These are phyloP conservation scores for Hypoxylon sp. DNA, from an alignment of 2,329 filamentous ascomycete genomes.

Conservation along the genomic window DNA sequence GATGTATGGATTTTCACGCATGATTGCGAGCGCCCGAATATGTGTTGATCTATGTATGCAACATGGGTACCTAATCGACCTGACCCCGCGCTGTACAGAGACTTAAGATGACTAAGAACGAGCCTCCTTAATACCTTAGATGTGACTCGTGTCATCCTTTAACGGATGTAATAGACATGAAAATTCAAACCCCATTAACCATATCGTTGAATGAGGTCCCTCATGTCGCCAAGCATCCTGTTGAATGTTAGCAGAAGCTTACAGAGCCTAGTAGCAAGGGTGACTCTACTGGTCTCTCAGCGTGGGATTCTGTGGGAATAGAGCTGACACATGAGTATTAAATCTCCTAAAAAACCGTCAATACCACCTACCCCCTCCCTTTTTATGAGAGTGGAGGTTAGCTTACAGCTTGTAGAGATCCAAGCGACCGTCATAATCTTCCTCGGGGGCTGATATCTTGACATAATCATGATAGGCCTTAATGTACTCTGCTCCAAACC, in stretches of 20 bases:
- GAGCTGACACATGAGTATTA: conserved; percentile 1
- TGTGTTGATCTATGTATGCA: too few species aligned
- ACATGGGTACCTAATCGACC: too few species aligned
- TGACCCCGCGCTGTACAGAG: too few species aligned
- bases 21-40: too few species aligned
- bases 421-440: conserved; percentile 1
- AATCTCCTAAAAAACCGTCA: neutral
- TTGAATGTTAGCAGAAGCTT: neutral
- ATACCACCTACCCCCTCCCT: neutral
- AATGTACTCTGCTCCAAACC: neutral
- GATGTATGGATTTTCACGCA: too few species aligned
- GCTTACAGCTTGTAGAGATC: conserved; percentile 3
- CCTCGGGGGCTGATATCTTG: conserved; percentile 1
- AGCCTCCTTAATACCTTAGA: too few species aligned
- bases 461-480: neutral
- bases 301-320: neutral
- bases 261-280: neutral
- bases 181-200: too few species aligned
- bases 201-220: neutral
- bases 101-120: too few species aligned
- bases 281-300: neutral
- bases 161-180: too few species aligned
- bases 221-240: neutral
- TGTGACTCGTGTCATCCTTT: too few species aligned
- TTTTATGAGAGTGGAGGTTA: neutral